A percentile compares a stretch with the other conserved stretches of the same genome.
Conservation (phyloP, 768 basidiomycete genomes). For the Lactifluus pinguis region DNA sequence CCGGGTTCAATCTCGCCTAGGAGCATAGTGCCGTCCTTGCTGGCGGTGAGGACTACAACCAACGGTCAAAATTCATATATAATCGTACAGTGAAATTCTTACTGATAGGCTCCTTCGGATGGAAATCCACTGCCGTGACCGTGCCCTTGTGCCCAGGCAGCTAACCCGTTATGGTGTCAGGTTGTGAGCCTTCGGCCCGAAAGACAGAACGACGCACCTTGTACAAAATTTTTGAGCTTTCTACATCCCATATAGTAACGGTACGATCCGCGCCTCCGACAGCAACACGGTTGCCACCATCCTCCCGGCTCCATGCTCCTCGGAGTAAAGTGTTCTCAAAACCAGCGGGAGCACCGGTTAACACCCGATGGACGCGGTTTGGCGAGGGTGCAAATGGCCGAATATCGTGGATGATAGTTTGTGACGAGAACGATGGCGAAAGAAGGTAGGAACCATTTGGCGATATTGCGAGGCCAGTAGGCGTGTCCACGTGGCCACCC, state of each 20-base stretch:
- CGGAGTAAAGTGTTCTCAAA: constrained; percentile 84
- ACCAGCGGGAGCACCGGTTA: constrained; percentile 84
- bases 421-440: constrained; percentile 85
- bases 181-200: background rate
- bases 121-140: constrained; percentile 92
- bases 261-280: constrained; percentile 87
- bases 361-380: constrained; percentile 66
- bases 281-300: constrained; percentile 71
- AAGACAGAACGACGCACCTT: constrained; percentile 44
- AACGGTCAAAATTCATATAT: constrained; percentile 1
- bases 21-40: constrained; percentile 89
- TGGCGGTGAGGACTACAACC: constrained; percentile 70
- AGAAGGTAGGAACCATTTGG: constrained; percentile 83
- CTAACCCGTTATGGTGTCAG: constrained; percentile 28
- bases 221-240: constrained; percentile 65
- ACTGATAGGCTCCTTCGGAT: constrained; percentile 94
- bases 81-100: constrained; percentile 27
- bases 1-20: constrained; percentile 82
- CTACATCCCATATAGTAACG: constrained; percentile 82
- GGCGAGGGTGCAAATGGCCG: constrained; percentile 88
- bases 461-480: constrained; percentile 86
- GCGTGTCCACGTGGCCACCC: constrained; percentile 83
- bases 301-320: constrained; percentile 82
- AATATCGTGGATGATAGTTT: constrained; percentile 84
- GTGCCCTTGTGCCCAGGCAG: constrained; percentile 96